phyloP scores from a whole-genome alignment of 441 rosid genomes.

The Populus hybrid region DNA sequence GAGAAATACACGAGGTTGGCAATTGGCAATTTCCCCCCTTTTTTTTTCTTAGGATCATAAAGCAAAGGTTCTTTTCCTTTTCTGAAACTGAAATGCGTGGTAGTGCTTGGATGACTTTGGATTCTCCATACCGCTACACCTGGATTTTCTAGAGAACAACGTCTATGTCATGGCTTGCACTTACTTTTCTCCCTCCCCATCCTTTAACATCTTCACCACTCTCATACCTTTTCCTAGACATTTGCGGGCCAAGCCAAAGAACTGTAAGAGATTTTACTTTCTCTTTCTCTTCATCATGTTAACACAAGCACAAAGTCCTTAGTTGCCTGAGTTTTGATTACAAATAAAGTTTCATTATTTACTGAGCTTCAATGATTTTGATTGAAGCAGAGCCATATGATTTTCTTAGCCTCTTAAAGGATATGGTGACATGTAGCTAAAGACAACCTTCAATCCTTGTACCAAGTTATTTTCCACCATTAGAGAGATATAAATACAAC shows the following conservation, averaged over 20 bases:
- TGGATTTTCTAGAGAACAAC: conserved; percentile 8
- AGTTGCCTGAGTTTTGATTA: not conserved
- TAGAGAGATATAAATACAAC: not conserved
- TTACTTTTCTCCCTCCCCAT: not conserved
- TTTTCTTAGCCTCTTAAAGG: too few species aligned
- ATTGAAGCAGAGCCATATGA: too few species aligned
- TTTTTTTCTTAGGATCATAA: conserved; percentile 28
- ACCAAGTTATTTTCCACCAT: too few species aligned
- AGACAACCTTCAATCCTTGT: too few species aligned
- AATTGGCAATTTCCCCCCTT: not conserved
- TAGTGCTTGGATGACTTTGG: conserved; percentile 38
- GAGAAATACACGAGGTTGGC: conserved; percentile 4
- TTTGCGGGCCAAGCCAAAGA: too few species aligned
- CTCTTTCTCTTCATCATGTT: not conserved
- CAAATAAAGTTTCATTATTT: not conserved
- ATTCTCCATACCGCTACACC: conserved; percentile 22
- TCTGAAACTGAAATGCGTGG: conserved; percentile 39
- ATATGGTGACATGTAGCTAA: too few species aligned
- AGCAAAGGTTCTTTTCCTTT: conserved; percentile 21
- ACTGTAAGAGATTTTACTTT: too few species aligned
- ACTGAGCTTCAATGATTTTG: not conserved
- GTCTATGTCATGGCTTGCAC: conserved; percentile 14
- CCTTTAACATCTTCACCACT: not conserved
- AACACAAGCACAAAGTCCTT: not conserved
- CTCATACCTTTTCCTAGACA: too few species aligned